Evolutionary conservation across 1,139 yeast species (phyloP).

Genomic region (Kodamaea anthophila): DNA sequence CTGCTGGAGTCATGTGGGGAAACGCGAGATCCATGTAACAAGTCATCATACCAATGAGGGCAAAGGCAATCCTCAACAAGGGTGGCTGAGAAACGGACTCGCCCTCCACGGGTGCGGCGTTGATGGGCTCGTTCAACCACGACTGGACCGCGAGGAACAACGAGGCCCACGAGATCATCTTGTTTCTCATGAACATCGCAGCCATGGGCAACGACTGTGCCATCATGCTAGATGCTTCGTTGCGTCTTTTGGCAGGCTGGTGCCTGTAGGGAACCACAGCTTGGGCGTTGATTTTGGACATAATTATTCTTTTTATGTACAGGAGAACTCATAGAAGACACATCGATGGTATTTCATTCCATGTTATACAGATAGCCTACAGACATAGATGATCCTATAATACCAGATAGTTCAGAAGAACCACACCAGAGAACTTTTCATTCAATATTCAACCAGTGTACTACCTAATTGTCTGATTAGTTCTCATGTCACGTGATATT

Average conservation of each 20-base stretch:
- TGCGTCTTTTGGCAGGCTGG: conserved; percentile 43
- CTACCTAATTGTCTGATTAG: too few relatives aligned
- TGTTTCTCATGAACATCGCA: conserved; percentile 55
- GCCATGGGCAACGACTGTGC: conserved; percentile 66
- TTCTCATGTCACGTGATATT: too few relatives aligned
- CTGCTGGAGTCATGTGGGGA: conserved; percentile 29
- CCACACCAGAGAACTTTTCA: too few relatives aligned
- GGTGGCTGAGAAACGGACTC: conserved; percentile 36
- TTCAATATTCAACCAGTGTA: too few relatives aligned
- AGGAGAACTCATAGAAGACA: too few relatives aligned
- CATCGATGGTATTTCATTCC: too few relatives aligned
- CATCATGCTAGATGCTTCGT: conserved; percentile 39
- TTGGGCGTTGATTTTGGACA: conserved; percentile 33
- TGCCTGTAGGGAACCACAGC: conserved; percentile 44
- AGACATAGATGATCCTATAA: too few relatives aligned
- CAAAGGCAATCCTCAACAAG: conserved; percentile 39
- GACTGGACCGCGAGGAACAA: conserved; percentile 47
- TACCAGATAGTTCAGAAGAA: too few relatives aligned
- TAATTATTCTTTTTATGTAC: too few relatives aligned
- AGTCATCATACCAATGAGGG: conserved; percentile 40
- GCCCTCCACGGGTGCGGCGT: conserved; percentile 17
- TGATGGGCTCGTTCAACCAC: conserved; percentile 44
- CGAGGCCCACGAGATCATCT: conserved; percentile 53
- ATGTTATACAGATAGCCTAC: too few relatives aligned
- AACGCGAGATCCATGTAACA: conserved; percentile 49